Evolutionary conservation across 345 rosid species (phyloP).

Genomic region (Gossypium raimondii): DNA sequence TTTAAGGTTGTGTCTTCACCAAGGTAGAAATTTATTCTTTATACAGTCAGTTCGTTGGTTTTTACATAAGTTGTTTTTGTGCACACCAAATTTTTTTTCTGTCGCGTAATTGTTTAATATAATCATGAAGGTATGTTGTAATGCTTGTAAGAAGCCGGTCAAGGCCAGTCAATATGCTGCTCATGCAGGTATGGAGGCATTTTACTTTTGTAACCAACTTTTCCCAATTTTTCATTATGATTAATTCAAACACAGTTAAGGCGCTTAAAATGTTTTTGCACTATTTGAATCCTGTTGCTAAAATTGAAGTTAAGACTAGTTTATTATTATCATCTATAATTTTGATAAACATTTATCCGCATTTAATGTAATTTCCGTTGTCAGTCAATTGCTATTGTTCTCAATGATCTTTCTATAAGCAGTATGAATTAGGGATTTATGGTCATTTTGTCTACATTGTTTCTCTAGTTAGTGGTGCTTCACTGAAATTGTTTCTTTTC

Average conservation of each 20-base stretch:
- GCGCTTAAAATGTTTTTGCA: neutral
- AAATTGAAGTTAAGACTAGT: neutral
- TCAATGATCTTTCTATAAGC: neutral
- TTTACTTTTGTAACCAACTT: constrained; percentile 7
- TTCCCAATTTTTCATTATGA: neutral
- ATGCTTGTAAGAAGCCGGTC: constrained; percentile 69
- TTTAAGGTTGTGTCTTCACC: neutral
- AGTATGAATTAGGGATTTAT: neutral
- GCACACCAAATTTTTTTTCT: neutral
- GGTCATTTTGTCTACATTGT: neutral
- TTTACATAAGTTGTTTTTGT: neutral
- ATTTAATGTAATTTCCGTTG: neutral
- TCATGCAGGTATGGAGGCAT: constrained; percentile 55
- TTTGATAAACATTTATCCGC: constrained; percentile 2
- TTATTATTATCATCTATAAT: neutral
- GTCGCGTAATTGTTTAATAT: constrained; percentile 19
- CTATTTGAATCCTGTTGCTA: neutral
- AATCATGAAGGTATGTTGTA: constrained; percentile 54
- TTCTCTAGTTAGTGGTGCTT: constrained; percentile 15
- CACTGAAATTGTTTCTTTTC: constrained; percentile 28
- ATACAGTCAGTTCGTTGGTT: neutral
- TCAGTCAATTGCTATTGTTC: neutral
- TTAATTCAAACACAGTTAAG: neutral
- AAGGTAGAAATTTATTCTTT: neutral
- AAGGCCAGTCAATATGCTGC: constrained; percentile 57